A percentile compares a stretch with the other conserved stretches of the same genome.
Evolutionary conservation across 2,329 filamentous ascomycete species (phyloP).

Genomic region (Thelonectria rubi): DNA sequence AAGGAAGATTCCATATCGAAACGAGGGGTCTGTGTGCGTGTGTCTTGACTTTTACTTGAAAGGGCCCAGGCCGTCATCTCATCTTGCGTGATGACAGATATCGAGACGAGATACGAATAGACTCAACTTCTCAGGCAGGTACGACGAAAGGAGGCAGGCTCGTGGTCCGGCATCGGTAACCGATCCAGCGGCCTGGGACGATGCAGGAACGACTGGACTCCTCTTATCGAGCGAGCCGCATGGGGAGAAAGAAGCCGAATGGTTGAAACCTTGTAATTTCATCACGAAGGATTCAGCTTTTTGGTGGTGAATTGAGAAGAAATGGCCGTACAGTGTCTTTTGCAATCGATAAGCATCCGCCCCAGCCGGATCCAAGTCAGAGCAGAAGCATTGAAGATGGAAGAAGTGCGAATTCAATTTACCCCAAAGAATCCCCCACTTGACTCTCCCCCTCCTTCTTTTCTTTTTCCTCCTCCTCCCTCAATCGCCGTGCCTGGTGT

Average conservation of each 20-base stretch:
- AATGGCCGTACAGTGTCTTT: too few species aligned
- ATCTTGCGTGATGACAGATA: not conserved
- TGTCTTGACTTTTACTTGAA: conserved; percentile 36
- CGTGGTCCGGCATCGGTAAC: not conserved
- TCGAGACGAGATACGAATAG: not conserved
- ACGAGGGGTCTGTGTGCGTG: conserved; percentile 19
- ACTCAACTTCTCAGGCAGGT: too few species aligned
- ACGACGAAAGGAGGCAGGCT: not conserved
- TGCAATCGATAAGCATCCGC: conserved; percentile 34
- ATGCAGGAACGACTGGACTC: not conserved
- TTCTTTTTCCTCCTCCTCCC: not conserved
- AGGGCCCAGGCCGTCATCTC: not conserved
- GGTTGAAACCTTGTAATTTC: conserved; percentile 24
- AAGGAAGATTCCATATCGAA: not conserved
- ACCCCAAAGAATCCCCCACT: too few species aligned
- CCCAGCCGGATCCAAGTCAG: conserved; percentile 18
- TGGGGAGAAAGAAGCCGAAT: conserved; percentile 13
- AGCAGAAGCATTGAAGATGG: not conserved
- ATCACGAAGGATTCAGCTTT: too few species aligned
- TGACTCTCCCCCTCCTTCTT: not conserved
- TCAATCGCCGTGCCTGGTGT: not conserved
- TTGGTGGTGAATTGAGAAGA: too few species aligned
- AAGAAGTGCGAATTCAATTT: too few species aligned
- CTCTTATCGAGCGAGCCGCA: conserved; percentile 8
- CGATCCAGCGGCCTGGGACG: not conserved